Evolutionary conservation across 768 basidiomycete genomes (phyloP), one percentile per base, ranked within the genome.

Genomic region (Cystofilobasidium macerans): DNA sequence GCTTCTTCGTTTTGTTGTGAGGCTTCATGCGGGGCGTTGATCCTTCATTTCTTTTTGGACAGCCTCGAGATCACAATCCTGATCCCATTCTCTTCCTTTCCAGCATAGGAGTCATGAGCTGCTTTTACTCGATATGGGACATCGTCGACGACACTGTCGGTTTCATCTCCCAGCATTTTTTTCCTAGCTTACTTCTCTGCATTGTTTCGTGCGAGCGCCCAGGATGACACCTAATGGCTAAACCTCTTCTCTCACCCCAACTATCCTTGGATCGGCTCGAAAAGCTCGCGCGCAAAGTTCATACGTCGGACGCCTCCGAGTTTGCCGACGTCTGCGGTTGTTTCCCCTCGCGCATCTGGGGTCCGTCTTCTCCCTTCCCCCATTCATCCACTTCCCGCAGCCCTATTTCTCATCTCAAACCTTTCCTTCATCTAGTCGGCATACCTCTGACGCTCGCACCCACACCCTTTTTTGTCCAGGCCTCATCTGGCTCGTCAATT

Each of bases 261-360:
- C n/a, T n/a, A n/a, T n/a, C n/a, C n/a, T n/a, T n/a, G n/a, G n/a
- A n/a, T n/a, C n/a, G n/a, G n/a, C n/a, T n/a, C n/a, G n/a, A n/a
- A n/a, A n/a, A 61, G 57, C 70, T 77, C 35, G 69, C 70, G 9
- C 68, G 76, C n/a, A 77, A 77, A 63, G 84, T 88, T 68, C 91
- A 92, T 70, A 81, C 82, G n/a, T 88, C 87, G 22, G 91, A 94
- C 72, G 91, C 91, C 0, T 85, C 85, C 4, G 84, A 84, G 12
- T 94, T 91, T 71, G 87, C 91, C 2, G 78, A 84, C 22, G 83
- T 89, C 56, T 92, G 87, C 71, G 89, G 76, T 28, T 92, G 89
- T 76, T 90, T 82, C 73, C 87, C 88, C 22, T 87, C 88, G 3
- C 57, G 72, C 20, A 73, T 75, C 61, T 77, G 76, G 76, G 76